Base-by-base conservation (phyloP, 495 filamentous ascomycete genomes). In the Daldinia childiae region DNA sequence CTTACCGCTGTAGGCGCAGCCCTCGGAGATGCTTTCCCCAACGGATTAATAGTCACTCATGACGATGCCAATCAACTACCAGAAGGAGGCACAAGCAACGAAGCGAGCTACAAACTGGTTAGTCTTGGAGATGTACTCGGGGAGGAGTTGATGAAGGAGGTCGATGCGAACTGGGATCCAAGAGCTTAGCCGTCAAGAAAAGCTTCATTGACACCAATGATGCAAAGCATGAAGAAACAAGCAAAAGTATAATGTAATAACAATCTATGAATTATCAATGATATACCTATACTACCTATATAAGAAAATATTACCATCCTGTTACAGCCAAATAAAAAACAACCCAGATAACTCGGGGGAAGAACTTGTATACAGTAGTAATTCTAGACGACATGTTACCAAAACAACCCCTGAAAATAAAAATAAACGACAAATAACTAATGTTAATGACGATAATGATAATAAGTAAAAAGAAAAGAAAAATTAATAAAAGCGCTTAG, bases 51-150 rank as follows among this genome's bases (percentile, higher is more conserved):
- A 3, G 76, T 80, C 2, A 70, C 77, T 21, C 74, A 81, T 60
- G 78, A 82, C 62, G 79, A 82, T 56, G 73, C 70, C 6, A 82
- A 80, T 52, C 71, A 79, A 41, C 61, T 76, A 27, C 62, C 75
- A 0, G 74, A 73, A 50, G 73, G 79, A 26, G 71, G 71, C 5
- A 72, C 62, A 2, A 77, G 69, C 19, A 66, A 67, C n/a, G 58
- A 77, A 38, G 76, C 78, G 1, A 76, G 76, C 19, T 78, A 77
- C 62, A 80, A 81, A 58, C 38, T 79, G 7, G 65, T 80, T 1
- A 74, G 61, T 36, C 66, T 79, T 29, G 76, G 58, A 24, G 68
- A 75, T 50, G 59, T 81, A 12, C 69, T 79, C 21, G 62, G 60
- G 11, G 74, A 62, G 6, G 69, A 68, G 11, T 50, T 75, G 19